Percentiles rank a stretch among this genome's conserved stretches.
Conservation (phyloP, 2,329 filamentous ascomycete genomes). For the Celoporthe dispersa region DNA sequence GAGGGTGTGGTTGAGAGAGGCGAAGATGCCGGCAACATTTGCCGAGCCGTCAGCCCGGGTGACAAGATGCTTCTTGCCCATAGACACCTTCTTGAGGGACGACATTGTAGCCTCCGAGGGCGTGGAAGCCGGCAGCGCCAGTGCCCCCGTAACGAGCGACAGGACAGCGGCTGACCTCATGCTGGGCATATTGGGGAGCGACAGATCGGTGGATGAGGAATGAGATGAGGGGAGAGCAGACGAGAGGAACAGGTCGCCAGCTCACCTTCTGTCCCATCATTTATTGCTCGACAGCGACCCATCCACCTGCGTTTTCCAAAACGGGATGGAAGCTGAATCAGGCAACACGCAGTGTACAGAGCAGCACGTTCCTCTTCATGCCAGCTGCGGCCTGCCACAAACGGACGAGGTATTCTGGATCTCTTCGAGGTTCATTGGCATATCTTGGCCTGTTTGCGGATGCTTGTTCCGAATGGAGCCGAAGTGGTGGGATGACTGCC, state of each 20-base stretch:
- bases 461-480: too few relatives aligned
- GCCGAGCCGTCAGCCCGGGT: conserved; percentile 12
- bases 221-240: too few relatives aligned
- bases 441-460: not conserved
- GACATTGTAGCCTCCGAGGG: not conserved
- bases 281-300: not conserved
- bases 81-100: conserved; percentile 4
- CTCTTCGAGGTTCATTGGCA: not conserved
- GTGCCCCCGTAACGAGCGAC: conserved; percentile 17
- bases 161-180: conserved; percentile 17
- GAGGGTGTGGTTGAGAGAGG: conserved; percentile 17
- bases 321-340: not conserved
- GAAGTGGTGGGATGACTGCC: not conserved
- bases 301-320: not conserved
- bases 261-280: not conserved
- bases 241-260: not conserved
- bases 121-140: conserved; percentile 17
- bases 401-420: not conserved
- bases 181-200: not conserved
- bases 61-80: conserved; percentile 21
- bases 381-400: conserved; percentile 6
- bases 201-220: not conserved
- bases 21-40: conserved; percentile 14
- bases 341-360: not conserved
- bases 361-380: not conserved